Conservation (phyloP, 169 alveolate genomes). For the Plasmodium vivax region DNA sequence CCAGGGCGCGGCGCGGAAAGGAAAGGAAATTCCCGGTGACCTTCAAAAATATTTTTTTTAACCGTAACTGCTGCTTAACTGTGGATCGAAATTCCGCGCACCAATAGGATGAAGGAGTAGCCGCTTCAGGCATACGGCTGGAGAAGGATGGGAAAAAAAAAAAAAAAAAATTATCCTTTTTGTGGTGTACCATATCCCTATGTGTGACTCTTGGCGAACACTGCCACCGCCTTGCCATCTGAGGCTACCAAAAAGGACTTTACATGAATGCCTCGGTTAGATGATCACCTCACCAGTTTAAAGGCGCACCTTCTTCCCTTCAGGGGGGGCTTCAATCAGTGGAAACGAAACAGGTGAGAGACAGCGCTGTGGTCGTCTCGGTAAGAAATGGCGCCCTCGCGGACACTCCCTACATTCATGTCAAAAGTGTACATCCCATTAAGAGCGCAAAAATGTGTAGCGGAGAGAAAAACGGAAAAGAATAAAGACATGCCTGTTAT, state of each 20-base stretch:
- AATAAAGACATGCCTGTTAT: background rate
- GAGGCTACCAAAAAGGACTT: background rate
- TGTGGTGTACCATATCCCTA: background rate
- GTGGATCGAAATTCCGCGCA: background rate
- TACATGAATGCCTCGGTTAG: background rate
- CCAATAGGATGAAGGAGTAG: background rate
- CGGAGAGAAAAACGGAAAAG: background rate
- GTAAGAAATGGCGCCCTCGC: background rate
- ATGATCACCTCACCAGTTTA: background rate
- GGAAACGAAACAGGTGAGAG: background rate
- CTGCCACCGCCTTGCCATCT: background rate
- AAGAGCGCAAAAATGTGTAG: background rate
- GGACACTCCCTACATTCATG: background rate
- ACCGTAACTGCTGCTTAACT: background rate
- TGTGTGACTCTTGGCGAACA: background rate
- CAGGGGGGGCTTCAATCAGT: background rate
- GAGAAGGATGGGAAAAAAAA: background rate
- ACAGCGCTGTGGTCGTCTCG: background rate
- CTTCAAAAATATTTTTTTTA: background rate
- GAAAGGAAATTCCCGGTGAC: background rate
- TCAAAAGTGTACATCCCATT: background rate
- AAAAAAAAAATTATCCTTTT: background rate
- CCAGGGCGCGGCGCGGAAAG: background rate
- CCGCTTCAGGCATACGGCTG: background rate
- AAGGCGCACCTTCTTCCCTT: background rate